Base-by-base conservation (phyloP, 139 green algal genomes). In the Chlorella sorokiniana region DNA sequence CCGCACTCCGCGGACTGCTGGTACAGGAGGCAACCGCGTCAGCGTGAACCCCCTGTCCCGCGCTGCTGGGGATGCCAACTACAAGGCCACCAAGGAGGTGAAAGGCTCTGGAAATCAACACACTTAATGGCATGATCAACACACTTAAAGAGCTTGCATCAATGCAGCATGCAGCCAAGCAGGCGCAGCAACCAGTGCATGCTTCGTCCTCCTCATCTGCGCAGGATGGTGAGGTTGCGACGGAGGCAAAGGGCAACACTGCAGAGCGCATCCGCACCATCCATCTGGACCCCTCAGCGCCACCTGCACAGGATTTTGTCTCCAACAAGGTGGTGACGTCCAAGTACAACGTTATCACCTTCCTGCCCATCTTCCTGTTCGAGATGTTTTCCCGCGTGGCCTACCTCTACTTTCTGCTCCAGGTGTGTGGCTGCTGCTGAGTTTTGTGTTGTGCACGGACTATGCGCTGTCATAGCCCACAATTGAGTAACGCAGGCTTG, bases 361-460 rank as follows among this genome's bases (percentile, higher is more conserved):
- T 97, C 81, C 71, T 97, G 8, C 93, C 93, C 3, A 86, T 91
- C 51, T 91, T 90, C 44, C 81, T 97, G 45, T 93, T 92, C 51
- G 91, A 96, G 69, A 95, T 94, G 85, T 95, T 94, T 78, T 89
- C 84, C 20, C 82, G 93, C 25, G 86, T 93, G 7, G 94, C 93
- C 51, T 96, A 97, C 88, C 77, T 95, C 23, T 97, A 97, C 86
- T 97, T 97, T 82, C 76, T 94, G 11, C 76, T 93, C 40, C 88
- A 90, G 84, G 82, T 78, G 61, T n/a, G n/a, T n/a, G 2, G 76
- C 56, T n/a, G 56, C 56, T 65, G 18, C 56, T 65, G 48, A 16
- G 48, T 16, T 56, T 16, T 56, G 48, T 16, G 11, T 11, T 56
- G 48, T 56, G 48, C 48, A n/a, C n/a, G n/a, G n/a, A n/a, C n/a